These are phyloP conservation scores for Microcera coccophila DNA, from an alignment of 2,329 filamentous ascomycete genomes.

Conservation along the genomic window DNA sequence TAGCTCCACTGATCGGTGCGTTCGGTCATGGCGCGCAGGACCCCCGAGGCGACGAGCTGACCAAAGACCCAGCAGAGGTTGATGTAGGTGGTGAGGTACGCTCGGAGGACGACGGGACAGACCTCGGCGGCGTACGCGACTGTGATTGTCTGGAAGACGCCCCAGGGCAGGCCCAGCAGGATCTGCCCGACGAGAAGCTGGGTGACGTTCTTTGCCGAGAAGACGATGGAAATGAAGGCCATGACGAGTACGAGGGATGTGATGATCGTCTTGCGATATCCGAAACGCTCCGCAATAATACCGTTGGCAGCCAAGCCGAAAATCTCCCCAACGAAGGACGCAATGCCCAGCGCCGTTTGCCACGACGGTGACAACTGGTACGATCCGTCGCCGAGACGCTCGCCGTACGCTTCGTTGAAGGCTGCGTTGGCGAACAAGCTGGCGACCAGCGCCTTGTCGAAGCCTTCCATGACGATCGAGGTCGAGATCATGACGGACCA, in stretches of 20 bases:
- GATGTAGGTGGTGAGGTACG: slow-evolving; percentile 46
- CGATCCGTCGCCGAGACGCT: slow-evolving; percentile 26
- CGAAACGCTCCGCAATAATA: slow-evolving; percentile 38
- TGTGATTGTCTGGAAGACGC: slow-evolving; percentile 49
- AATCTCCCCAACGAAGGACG: slow-evolving; percentile 40
- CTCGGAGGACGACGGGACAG: slow-evolving; percentile 54
- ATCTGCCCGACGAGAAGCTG: slow-evolving; percentile 52
- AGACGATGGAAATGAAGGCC: slow-evolving; percentile 40
- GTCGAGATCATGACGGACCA: slow-evolving; percentile 28
- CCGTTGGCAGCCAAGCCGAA: slow-evolving; percentile 43
- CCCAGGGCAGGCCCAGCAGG: slow-evolving; percentile 54
- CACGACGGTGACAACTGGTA: slow-evolving; percentile 41
- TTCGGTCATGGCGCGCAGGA: slow-evolving; percentile 39
- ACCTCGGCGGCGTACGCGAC: slow-evolving; percentile 64
- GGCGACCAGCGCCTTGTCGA: slow-evolving; percentile 21
- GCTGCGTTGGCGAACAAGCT: slow-evolving; percentile 27
- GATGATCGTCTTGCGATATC: slow-evolving; percentile 41
- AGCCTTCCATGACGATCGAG: slow-evolving; percentile 35
- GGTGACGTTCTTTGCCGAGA: slow-evolving; percentile 27
- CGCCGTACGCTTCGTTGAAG: slow-evolving; percentile 23
- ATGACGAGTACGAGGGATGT: slow-evolving; percentile 33
- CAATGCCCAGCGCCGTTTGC: slow-evolving; percentile 43
- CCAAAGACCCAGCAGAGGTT: slow-evolving; percentile 51
- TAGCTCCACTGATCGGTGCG: slow-evolving; percentile 42
- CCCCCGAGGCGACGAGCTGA: slow-evolving; percentile 42